phyloP scores from a whole-genome alignment of 768 basidiomycete genomes.

The Amanita rimosa region DNA sequence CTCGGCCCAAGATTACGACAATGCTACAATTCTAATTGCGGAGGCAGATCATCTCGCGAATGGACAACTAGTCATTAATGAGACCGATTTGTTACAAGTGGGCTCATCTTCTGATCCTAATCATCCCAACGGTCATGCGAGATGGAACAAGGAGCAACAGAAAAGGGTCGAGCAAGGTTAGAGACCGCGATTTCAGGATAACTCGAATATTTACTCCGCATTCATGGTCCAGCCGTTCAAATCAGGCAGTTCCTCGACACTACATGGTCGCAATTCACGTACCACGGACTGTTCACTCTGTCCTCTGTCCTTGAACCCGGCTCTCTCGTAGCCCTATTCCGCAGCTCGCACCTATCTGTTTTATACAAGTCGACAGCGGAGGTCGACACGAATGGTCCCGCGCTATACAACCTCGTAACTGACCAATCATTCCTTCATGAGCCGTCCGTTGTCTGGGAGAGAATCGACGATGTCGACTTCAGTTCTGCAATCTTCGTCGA shows the following conservation, averaged over 20 bases:
- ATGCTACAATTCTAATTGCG: constrained; percentile 61
- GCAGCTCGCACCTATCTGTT: constrained; percentile 84
- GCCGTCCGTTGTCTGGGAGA: constrained; percentile 81
- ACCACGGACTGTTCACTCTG: constrained; percentile 77
- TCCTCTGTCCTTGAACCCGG: constrained; percentile 46
- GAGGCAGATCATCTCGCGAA: constrained; percentile 68
- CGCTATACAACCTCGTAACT: constrained; percentile 76
- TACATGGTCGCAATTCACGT: constrained; percentile 77
- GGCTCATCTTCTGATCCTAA: constrained; percentile 13
- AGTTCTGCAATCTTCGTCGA: constrained; percentile 71
- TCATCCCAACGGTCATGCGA: constrained; percentile 12
- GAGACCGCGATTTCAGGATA: constrained; percentile 10
- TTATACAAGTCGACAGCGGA: constrained; percentile 48
- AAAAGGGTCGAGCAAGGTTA: constrained; percentile 63
- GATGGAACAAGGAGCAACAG: constrained; percentile 42
- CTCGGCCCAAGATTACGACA: constrained; percentile 58
- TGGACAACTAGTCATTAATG: constrained; percentile 43
- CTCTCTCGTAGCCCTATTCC: constrained; percentile 73
- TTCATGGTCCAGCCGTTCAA: constrained; percentile 38
- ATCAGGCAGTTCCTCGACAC: constrained; percentile 59
- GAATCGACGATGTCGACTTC: constrained; percentile 81
- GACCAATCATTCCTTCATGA: constrained; percentile 76
- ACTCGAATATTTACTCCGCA: background rate
- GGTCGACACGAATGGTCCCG: constrained; percentile 17
- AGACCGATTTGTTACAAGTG: constrained; percentile 13